Evolutionary conservation across 192 early-diverging fungal genomes (phyloP).

Genomic region (Rhizoclosmatium sp.): DNA sequence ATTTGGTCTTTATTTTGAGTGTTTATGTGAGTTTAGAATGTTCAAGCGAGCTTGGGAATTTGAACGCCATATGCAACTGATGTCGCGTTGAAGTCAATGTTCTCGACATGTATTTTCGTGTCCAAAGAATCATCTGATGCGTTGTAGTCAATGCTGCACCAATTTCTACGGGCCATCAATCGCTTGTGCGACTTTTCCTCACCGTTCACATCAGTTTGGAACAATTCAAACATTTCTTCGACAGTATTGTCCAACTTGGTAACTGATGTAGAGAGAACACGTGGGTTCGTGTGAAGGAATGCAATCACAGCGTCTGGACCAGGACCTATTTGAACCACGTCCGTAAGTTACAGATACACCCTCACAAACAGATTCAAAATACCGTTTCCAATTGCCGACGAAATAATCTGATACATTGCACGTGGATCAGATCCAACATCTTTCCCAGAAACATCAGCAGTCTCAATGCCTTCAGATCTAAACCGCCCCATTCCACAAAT

Average conservation of each 20-base stretch:
- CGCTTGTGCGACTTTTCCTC: constrained; percentile 18
- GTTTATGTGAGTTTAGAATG: no score
- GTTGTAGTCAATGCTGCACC: not conserved
- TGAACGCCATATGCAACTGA: not conserved
- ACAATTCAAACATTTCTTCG: constrained; percentile 78
- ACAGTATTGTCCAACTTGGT: constrained; percentile 51
- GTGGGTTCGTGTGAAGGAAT: constrained; percentile 70
- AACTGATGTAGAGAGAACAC: constrained; percentile 62
- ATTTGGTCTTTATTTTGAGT: no score
- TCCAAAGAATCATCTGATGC: not conserved
- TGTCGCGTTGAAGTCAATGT: not conserved
- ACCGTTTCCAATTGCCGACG: constrained; percentile 82
- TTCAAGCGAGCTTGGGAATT: constrained; percentile 7
- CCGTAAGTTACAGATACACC: not conserved
- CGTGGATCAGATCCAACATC: constrained; percentile 65
- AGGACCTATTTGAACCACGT: constrained; percentile 46
- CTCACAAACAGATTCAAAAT: constrained; percentile 1
- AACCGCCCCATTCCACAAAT: constrained; percentile 53
- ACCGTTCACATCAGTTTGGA: constrained; percentile 74
- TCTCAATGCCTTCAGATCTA: constrained; percentile 59
- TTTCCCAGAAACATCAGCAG: constrained; percentile 62
- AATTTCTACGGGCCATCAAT: constrained; percentile 11
- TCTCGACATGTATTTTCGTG: constrained; percentile 10
- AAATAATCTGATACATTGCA: constrained; percentile 82
- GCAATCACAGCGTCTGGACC: constrained; percentile 75